phyloP scores from a whole-genome alignment of 331 rosid genomes.

The Spiraea crenata region DNA sequence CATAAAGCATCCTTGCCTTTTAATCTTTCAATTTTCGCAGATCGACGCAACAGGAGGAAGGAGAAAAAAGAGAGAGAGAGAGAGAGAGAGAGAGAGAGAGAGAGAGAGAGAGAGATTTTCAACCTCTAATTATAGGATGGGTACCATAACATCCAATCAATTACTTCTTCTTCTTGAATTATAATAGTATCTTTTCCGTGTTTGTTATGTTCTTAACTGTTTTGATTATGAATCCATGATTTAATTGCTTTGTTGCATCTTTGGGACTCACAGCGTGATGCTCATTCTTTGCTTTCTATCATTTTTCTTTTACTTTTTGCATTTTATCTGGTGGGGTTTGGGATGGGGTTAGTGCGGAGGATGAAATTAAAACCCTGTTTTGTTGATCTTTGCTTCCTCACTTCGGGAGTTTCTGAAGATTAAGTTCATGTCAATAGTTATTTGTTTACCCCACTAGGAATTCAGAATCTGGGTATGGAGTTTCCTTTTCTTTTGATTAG shows the following conservation, averaged over 20 bases:
- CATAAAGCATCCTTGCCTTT: slow-evolving; percentile 17
- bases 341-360: background rate
- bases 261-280: background rate
- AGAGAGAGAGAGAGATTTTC: slow-evolving; percentile 12
- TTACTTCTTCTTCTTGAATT: slow-evolving; percentile 14
- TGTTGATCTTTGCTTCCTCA: background rate
- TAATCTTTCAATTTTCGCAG: slow-evolving; percentile 15
- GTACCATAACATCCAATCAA: slow-evolving; percentile 23
- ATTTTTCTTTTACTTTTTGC: background rate
- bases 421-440: background rate
- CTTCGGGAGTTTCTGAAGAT: background rate
- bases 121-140: slow-evolving; percentile 21
- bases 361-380: slow-evolving; percentile 4
- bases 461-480: slow-evolving; percentile 8
- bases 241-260: slow-evolving; percentile 13
- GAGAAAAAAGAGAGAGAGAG: background rate
- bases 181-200: background rate
- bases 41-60: slow-evolving; percentile 2
- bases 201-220: slow-evolving; percentile 3
- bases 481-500: background rate
- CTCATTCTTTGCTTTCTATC: background rate
- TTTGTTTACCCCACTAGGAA: background rate
- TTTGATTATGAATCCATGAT: slow-evolving; percentile 23
- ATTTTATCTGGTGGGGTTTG: background rate
- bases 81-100: slow-evolving; percentile 11